Evolutionary conservation across 2,329 filamentous ascomycete genomes (phyloP).

Genomic region (Arthrobotrys pseudoclavata): DNA sequence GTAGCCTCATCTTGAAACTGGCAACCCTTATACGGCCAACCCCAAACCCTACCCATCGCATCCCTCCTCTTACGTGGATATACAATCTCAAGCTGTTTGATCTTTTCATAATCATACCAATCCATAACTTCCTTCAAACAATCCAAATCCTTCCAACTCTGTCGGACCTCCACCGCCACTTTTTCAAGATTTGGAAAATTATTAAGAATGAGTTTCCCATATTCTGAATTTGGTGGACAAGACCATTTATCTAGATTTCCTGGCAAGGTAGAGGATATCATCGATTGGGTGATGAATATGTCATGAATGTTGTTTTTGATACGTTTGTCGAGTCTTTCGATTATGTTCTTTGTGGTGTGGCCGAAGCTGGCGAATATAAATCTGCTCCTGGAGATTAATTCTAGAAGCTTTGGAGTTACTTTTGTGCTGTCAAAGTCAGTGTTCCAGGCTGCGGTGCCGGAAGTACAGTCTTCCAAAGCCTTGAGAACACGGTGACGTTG

Average conservation of each 20-base stretch:
- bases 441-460: constrained; percentile 8
- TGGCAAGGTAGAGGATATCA: constrained; percentile 18
- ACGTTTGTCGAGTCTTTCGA: constrained; percentile 15
- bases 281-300: constrained; percentile 43
- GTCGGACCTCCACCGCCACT: constrained; percentile 19
- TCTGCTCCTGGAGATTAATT: constrained; percentile 20
- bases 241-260: constrained; percentile 29
- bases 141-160: neutral
- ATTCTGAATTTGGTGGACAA: neutral
- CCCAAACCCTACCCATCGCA: neutral
- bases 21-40: neutral
- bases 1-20: constrained; percentile 9
- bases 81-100: constrained; percentile 33
- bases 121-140: constrained; percentile 5
- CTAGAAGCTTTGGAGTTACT: constrained; percentile 22
- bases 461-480: constrained; percentile 16
- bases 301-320: constrained; percentile 29
- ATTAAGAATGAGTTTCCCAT: neutral
- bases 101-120: constrained; percentile 26
- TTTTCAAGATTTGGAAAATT: constrained; percentile 37
- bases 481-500: constrained; percentile 1
- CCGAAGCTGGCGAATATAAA: constrained; percentile 46
- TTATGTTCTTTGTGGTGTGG: constrained; percentile 19
- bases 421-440: constrained; percentile 26
- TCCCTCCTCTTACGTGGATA: constrained; percentile 6